These are phyloP conservation scores for Begonia peltatifolia DNA, from an alignment of 306 rosid genomes.

Conservation along the genomic window DNA sequence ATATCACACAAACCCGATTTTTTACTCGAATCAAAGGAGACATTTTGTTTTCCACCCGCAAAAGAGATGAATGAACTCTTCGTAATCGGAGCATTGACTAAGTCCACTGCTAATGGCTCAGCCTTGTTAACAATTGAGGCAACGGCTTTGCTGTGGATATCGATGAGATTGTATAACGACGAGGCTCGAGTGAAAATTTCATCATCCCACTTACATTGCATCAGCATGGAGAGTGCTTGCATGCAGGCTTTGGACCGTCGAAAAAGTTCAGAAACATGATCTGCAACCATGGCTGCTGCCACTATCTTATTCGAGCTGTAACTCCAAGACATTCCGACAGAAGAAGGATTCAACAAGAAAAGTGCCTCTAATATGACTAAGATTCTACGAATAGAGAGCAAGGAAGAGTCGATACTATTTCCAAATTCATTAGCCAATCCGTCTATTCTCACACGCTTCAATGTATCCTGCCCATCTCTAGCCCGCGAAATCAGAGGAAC, in stretches of 20 bases:
- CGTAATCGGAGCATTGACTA: slow-evolving; percentile 40
- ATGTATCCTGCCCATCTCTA: slow-evolving; percentile 22
- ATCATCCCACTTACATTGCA: slow-evolving; percentile 82
- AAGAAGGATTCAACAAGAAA: slow-evolving; percentile 78
- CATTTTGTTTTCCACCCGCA: slow-evolving; percentile 27
- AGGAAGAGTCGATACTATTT: slow-evolving; percentile 62
- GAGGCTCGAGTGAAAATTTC: slow-evolving; percentile 83
- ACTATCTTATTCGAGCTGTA: slow-evolving; percentile 93
- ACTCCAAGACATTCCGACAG: slow-evolving; percentile 93
- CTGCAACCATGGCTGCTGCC: slow-evolving; percentile 99
- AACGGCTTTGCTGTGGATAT: slow-evolving; percentile 83
- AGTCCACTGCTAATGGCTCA: slow-evolving; percentile 77
- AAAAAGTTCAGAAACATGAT: slow-evolving; percentile 87
- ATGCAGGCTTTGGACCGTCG: slow-evolving; percentile 93
- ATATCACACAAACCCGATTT: slow-evolving; percentile 21
- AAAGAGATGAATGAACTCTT: slow-evolving; percentile 29
- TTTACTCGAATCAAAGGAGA: no score
- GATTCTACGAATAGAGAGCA: slow-evolving; percentile 73
- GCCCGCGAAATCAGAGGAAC: slow-evolving; percentile 60
- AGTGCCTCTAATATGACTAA: slow-evolving; percentile 82
- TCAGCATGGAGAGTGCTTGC: slow-evolving; percentile 80
- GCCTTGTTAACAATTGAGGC: slow-evolving; percentile 83
- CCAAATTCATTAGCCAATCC: slow-evolving; percentile 43
- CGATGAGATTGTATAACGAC: slow-evolving; percentile 81
- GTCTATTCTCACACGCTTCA: slow-evolving; percentile 39